A percentile compares a stretch with the other conserved stretches of the same genome.
Conservation (phyloP, 1,284 basidiomycete genomes). For the Pascua sp. region DNA sequence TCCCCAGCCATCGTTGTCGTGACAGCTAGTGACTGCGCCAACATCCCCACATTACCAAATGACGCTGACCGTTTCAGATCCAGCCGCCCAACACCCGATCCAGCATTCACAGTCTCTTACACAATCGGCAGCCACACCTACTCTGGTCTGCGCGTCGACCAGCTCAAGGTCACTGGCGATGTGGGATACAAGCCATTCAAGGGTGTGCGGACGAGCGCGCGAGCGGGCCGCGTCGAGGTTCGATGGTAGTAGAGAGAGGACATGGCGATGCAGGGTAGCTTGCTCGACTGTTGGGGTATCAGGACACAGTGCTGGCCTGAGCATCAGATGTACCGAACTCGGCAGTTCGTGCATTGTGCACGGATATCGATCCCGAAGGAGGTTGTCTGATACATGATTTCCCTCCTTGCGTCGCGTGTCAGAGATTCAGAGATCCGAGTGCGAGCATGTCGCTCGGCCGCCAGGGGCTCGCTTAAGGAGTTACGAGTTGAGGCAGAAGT, state of each 20-base stretch:
- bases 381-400: too few relatives aligned
- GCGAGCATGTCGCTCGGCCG: too few relatives aligned
- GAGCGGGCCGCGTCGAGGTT: conserved; percentile 44
- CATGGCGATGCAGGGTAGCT: not conserved
- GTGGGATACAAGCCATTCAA: conserved; percentile 63
- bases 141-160: conserved; percentile 76
- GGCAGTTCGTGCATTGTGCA: too few relatives aligned
- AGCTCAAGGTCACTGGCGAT: conserved; percentile 70
- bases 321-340: too few relatives aligned
- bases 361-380: too few relatives aligned
- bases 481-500: too few relatives aligned
- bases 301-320: too few relatives aligned
- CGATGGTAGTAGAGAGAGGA: conserved; percentile 32
- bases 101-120: conserved; percentile 68
- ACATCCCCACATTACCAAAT: not conserved
- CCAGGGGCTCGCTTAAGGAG: too few relatives aligned
- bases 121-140: conserved; percentile 69
- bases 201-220: conserved; percentile 47
- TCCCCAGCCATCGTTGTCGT: too few relatives aligned
- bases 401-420: too few relatives aligned
- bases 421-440: too few relatives aligned
- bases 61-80: conserved; percentile 1
- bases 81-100: conserved; percentile 56
- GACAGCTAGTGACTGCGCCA: too few relatives aligned
- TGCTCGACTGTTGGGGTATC: not conserved